phyloP scores from a whole-genome alignment of 192 early-diverging fungal species.

The Coemansia sp. region DNA sequence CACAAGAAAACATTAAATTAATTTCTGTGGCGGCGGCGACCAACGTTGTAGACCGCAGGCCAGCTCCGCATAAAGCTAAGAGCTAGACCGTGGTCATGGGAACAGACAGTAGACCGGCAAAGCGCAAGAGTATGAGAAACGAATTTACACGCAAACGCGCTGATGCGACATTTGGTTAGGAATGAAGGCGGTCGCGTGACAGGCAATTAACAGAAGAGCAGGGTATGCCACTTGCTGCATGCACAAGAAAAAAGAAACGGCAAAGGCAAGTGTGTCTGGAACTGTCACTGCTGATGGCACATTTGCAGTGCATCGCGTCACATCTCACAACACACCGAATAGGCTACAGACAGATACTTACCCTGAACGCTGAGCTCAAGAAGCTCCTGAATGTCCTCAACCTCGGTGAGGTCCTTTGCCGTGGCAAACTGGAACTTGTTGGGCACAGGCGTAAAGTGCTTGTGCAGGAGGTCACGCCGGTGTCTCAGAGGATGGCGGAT shows the following conservation, averaged over 20 bases:
- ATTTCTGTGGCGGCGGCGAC: background rate
- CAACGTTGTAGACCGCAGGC: slow-evolving; percentile 1
- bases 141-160: background rate
- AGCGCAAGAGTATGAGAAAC: background rate
- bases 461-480: slow-evolving; percentile 71
- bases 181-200: slow-evolving; percentile 3
- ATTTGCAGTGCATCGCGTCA: background rate
- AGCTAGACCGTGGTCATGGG: background rate
- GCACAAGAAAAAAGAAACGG: background rate
- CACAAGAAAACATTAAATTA: background rate
- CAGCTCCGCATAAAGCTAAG: background rate
- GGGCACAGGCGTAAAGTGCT: slow-evolving; percentile 71
- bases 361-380: slow-evolving; percentile 47
- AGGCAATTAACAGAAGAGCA: background rate
- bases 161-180: background rate
- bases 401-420: slow-evolving; percentile 72
- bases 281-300: background rate
- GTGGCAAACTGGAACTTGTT: slow-evolving; percentile 90
- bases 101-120: background rate
- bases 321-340: background rate
- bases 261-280: background rate
- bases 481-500: slow-evolving; percentile 70
- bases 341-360: slow-evolving; percentile 7
- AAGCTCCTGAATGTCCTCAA: slow-evolving; percentile 95
- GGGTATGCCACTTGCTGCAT: background rate